phyloP scores from a whole-genome alignment of 768 basidiomycete genomes.

The Pholiota microspora region DNA sequence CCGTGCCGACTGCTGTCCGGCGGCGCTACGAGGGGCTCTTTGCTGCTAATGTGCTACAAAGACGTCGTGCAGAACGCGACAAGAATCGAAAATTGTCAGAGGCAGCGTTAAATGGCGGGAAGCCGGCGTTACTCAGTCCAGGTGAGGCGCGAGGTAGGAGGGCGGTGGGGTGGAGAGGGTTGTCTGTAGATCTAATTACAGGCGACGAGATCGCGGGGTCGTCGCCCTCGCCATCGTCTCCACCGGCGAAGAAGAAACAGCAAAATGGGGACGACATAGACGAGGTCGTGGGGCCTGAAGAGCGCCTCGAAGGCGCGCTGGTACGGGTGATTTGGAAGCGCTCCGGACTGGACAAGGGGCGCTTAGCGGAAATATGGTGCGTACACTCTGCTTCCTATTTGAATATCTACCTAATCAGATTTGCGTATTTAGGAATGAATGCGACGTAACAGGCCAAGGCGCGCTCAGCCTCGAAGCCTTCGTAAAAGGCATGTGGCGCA shows the following conservation, averaged over 20 bases:
- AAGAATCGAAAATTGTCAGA: background rate
- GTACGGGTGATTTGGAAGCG: slow-evolving; percentile 54
- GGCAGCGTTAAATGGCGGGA: slow-evolving; percentile 25
- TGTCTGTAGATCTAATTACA: slow-evolving; percentile 59
- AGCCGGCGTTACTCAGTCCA: slow-evolving; percentile 32
- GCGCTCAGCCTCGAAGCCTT: slow-evolving; percentile 67
- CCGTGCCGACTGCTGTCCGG: slow-evolving; percentile 62
- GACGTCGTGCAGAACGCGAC: slow-evolving; percentile 36
- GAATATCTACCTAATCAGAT: slow-evolving; percentile 2
- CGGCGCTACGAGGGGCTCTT: slow-evolving; percentile 71
- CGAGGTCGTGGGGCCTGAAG: slow-evolving; percentile 36
- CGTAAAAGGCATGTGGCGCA: slow-evolving; percentile 80
- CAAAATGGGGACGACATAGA: slow-evolving; percentile 23
- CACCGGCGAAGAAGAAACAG: slow-evolving; percentile 12
- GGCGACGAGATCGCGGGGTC: slow-evolving; percentile 27
- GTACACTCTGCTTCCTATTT: slow-evolving; percentile 8
- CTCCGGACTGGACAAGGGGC: slow-evolving; percentile 52
- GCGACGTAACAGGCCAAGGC: slow-evolving; percentile 54
- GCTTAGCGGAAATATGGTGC: slow-evolving; percentile 69
- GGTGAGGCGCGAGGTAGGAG: slow-evolving; percentile 45
- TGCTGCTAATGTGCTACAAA: slow-evolving; percentile 52
- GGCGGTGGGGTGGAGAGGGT: slow-evolving; percentile 62
- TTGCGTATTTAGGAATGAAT: slow-evolving; percentile 55
- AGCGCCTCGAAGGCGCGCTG: slow-evolving; percentile 52
- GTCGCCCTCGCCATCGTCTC: background rate